Evolutionary conservation across 768 basidiomycete genomes (phyloP), one percentile per base, ranked within the genome.

Genomic region (Boletus sp.): DNA sequence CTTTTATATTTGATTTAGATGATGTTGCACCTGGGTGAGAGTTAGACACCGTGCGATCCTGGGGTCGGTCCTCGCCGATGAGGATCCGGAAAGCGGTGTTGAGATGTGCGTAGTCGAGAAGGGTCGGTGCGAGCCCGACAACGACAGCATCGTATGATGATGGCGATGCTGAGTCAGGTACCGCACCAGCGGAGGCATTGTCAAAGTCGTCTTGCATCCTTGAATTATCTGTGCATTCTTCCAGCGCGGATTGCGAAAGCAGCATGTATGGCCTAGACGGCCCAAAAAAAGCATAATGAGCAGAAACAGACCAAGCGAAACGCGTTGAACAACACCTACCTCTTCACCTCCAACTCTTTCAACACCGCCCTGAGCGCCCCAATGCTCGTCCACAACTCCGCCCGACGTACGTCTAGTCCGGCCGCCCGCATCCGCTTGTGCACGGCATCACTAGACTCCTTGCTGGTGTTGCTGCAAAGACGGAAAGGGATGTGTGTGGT

Each of bases 81-180:
- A 89, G 80, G 20, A 90, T 77, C 4, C 86, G 81, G 60, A 89
- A 90, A 0, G 88, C 87, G 9, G 75, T 76, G 68, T 87, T 88
- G 41, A 91, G 77, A 50, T 75, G 67, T 1, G 71, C 65, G 64
- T 88, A 89, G 44, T 78, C 75, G 56, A 88, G 75, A 3, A 73
- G 58, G 1, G 69, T 55, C 1, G 83, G 84, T 0, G 85, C 78
- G 17, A 86, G 77, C 6, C 87, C 86, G 15, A 90, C 69, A n/a
- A 89, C 78, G 28, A 89, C 86, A 0, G 81, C 75, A 59, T 90
- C 85, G 61, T 79, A 79, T 10, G 61, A 35, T 15, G 50, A 47
- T 11, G 48, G 20, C 7, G 47, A 32, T 11, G 2, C 11, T 8
- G 33, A 48, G 12, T 44, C 42, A 14, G 44, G 2, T 4, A 15